Evolutionary conservation across 2,329 filamentous ascomycete species (phyloP).

Genomic region (Calonectria fujianensis): DNA sequence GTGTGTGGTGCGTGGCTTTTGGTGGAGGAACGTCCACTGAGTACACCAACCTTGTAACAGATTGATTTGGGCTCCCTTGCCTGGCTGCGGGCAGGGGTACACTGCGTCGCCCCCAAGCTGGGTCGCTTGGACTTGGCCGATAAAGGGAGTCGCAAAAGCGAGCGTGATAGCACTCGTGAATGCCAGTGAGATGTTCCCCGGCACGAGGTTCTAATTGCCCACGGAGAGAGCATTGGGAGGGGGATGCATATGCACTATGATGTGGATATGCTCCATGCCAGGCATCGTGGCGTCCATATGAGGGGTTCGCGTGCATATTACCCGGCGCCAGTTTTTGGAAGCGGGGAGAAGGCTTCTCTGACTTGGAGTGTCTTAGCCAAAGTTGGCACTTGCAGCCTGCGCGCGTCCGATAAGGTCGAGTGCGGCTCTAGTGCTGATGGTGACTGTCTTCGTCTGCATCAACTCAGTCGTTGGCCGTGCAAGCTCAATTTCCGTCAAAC

Average conservation of each 20-base stretch:
- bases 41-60: slow-evolving; percentile 52
- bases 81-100: slow-evolving; percentile 14
- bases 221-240: slow-evolving; percentile 1
- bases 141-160: slow-evolving; percentile 7
- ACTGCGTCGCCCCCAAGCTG: slow-evolving; percentile 15
- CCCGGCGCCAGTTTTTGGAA: background rate
- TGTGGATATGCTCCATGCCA: slow-evolving; percentile 15
- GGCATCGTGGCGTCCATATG: slow-evolving; percentile 25
- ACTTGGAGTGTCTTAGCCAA: slow-evolving; percentile 16
- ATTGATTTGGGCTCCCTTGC: slow-evolving; percentile 40
- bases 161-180: slow-evolving; percentile 15
- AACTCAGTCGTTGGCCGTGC: slow-evolving; percentile 10
- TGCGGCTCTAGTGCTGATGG: slow-evolving; percentile 25
- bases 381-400: slow-evolving; percentile 15
- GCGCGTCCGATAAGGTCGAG: slow-evolving; percentile 6
- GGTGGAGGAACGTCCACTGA: slow-evolving; percentile 36
- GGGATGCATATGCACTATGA: slow-evolving; percentile 32
- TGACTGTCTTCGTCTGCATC: background rate
- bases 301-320: slow-evolving; percentile 26
- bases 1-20: slow-evolving; percentile 35
- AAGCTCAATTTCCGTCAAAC: slow-evolving; percentile 38
- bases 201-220: background rate
- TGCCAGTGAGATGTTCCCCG: background rate
- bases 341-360: slow-evolving; percentile 13
- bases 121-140: slow-evolving; percentile 27